Conservation (phyloP, 805 yeast genomes). For the Kockiozyma suomiensis region DNA sequence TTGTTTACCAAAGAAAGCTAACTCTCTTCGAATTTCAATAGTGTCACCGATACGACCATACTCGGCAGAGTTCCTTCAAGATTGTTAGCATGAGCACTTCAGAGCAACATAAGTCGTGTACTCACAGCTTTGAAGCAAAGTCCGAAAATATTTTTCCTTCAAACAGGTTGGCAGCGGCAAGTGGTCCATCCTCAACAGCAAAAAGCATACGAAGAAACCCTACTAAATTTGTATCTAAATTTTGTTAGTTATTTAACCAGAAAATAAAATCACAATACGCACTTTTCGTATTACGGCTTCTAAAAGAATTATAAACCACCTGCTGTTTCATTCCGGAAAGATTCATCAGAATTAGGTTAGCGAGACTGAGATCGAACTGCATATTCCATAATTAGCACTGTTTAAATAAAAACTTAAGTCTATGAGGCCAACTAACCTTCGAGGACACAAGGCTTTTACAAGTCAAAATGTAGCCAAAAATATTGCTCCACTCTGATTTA, state of each 20-base stretch:
- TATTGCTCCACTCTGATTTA: constrained; percentile 8
- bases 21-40: constrained; percentile 15
- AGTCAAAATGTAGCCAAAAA: constrained; percentile 5
- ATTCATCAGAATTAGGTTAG: too few relatives aligned
- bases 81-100: background rate
- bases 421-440: background rate
- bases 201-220: background rate
- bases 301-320: background rate
- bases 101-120: background rate
- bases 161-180: background rate
- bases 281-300: background rate
- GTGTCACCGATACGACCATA: constrained; percentile 11
- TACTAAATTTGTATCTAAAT: background rate
- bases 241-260: background rate
- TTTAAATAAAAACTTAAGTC: too few relatives aligned
- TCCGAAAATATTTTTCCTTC: background rate
- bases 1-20: background rate
- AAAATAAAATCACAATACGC: background rate
- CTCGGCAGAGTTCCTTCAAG: constrained; percentile 5
- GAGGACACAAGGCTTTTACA: background rate
- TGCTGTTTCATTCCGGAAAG: background rate
- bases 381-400: too few relatives aligned
- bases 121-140: constrained; percentile 4
- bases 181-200: background rate
- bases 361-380: too few relatives aligned